Percentiles rank a stretch among this genome's conserved stretches.
Conservation (phyloP, 2,329 filamentous ascomycete species). For the Hymenoscyphus infarciens region DNA sequence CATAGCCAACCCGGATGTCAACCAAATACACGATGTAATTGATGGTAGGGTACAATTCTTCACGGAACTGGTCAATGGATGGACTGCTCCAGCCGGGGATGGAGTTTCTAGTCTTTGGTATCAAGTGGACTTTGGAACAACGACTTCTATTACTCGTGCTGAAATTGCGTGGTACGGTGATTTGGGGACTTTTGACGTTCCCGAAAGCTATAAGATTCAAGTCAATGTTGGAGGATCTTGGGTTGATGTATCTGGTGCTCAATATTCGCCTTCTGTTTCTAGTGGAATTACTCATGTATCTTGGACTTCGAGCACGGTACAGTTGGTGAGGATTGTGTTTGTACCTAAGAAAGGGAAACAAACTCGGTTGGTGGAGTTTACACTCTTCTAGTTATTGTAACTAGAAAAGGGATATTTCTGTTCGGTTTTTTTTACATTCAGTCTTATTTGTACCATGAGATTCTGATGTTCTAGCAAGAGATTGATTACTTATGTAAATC, state of each 20-base stretch:
- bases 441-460: too few species aligned
- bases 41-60: neutral
- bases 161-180: neutral
- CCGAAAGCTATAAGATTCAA: neutral
- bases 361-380: neutral
- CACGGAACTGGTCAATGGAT: neutral
- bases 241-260: neutral
- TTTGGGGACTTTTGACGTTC: neutral
- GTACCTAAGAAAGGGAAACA: neutral
- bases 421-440: too few species aligned
- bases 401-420: too few species aligned
- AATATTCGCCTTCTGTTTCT: neutral
- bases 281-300: slow-evolving; percentile 1
- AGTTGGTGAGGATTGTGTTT: neutral
- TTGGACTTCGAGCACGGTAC: neutral
- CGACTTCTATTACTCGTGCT: neutral
- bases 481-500: too few species aligned
- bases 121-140: neutral
- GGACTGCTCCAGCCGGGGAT: neutral
- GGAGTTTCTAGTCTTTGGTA: neutral
- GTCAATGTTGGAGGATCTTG: neutral
- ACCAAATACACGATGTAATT: neutral
- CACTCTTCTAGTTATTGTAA: neutral
- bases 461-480: too few species aligned
- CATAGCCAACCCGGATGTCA: neutral